Conservation (phyloP, 768 basidiomycete species). For the Collybia mongolica region DNA sequence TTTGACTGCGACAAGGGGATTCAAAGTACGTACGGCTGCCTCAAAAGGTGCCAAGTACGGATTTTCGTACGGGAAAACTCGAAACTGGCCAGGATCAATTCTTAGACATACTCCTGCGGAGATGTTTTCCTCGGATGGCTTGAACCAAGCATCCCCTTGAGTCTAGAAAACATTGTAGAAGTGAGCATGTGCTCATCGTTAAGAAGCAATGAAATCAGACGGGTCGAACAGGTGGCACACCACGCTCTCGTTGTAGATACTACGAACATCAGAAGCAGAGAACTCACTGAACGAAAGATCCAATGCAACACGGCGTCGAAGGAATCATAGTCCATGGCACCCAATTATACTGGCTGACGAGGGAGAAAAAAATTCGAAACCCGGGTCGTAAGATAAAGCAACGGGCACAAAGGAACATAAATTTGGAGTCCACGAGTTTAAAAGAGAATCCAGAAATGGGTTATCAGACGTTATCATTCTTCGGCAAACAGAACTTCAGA, state of each 20-base stretch:
- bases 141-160: slow-evolving; percentile 84
- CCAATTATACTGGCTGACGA: slow-evolving; percentile 31
- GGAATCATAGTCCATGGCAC: slow-evolving; percentile 72
- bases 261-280: neutral
- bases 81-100: slow-evolving; percentile 64
- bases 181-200: slow-evolving; percentile 5
- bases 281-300: slow-evolving; percentile 68
- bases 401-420: slow-evolving; percentile 24
- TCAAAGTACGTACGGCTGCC: slow-evolving; percentile 69
- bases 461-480: slow-evolving; percentile 29
- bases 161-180: slow-evolving; percentile 42
- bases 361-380: slow-evolving; percentile 17
- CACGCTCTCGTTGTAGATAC: neutral
- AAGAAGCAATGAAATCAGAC: neutral
- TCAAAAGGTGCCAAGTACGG: slow-evolving; percentile 80
- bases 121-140: slow-evolving; percentile 79
- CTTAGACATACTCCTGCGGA: slow-evolving; percentile 78
- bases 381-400: slow-evolving; percentile 33
- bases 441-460: slow-evolving; percentile 30
- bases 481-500: slow-evolving; percentile 27
- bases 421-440: slow-evolving; percentile 31
- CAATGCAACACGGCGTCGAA: slow-evolving; percentile 80
- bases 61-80: slow-evolving; percentile 87
- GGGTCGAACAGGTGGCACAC: neutral
- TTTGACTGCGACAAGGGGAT: slow-evolving; percentile 85